Conservation (phyloP, 257 asterid genomes). For the Jaltomata sinuosa region DNA sequence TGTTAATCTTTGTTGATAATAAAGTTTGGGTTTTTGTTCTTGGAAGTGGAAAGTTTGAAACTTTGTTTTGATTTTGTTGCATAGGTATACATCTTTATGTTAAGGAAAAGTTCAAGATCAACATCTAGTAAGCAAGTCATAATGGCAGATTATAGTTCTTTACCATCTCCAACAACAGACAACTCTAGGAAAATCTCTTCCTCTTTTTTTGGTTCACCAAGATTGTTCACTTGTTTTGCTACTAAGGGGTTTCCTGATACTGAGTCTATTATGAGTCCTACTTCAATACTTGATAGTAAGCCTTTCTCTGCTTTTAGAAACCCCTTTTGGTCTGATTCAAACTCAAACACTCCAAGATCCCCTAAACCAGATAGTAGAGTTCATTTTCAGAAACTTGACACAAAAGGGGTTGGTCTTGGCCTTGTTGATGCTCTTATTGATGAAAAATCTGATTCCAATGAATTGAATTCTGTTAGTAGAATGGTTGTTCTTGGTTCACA, state of each 20-base stretch:
- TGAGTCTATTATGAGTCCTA: slow-evolving; percentile 59
- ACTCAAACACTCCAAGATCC: slow-evolving; percentile 16
- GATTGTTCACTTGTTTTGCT: slow-evolving; percentile 39
- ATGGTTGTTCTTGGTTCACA: slow-evolving; percentile 73
- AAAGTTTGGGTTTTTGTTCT: slow-evolving; percentile 13
- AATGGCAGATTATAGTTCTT: slow-evolving; percentile 53
- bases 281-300: slow-evolving; percentile 66
- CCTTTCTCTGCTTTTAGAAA: slow-evolving; percentile 29
- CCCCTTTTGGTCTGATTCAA: slow-evolving; percentile 42
- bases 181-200: slow-evolving; percentile 28
- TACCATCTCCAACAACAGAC: slow-evolving; percentile 33
- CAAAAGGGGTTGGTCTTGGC: slow-evolving; percentile 47
- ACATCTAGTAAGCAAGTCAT: slow-evolving; percentile 4
- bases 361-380: slow-evolving; percentile 36
- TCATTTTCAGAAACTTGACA: slow-evolving; percentile 36
- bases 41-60: slow-evolving; percentile 4
- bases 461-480: slow-evolving; percentile 23
- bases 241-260: slow-evolving; percentile 36
- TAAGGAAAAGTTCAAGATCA: slow-evolving; percentile 14
- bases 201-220: slow-evolving; percentile 57
- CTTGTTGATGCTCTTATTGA: slow-evolving; percentile 51
- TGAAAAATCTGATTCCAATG: slow-evolving; percentile 33
- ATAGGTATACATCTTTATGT: slow-evolving; percentile 1
- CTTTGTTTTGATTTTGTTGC: slow-evolving; percentile 8
- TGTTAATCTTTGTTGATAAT: background rate